phyloP scores from a whole-genome alignment of 177 flowering plant species.

The Vitis hybrid region DNA sequence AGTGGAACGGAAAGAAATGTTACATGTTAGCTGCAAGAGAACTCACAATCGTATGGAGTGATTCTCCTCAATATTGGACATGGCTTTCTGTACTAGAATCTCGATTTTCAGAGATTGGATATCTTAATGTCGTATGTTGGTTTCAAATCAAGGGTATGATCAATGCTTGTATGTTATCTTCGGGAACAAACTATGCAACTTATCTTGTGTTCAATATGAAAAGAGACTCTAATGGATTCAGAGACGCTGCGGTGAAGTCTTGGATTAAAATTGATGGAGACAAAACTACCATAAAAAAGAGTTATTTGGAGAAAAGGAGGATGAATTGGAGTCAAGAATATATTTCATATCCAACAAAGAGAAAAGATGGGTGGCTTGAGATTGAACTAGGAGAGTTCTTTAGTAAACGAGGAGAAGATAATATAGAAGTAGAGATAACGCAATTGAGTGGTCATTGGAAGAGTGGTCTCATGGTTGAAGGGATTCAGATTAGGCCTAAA shows the following conservation, averaged over 20 bases:
- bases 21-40: constrained; percentile 38
- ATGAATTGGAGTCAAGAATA: not conserved
- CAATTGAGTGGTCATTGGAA: too few species aligned
- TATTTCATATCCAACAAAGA: not conserved
- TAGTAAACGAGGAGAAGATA: too few species aligned
- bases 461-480: too few species aligned
- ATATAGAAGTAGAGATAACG: too few species aligned
- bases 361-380: too few species aligned
- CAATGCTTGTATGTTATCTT: constrained; percentile 7
- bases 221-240: constrained; percentile 1
- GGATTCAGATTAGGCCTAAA: too few species aligned
- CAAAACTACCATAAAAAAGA: not conserved
- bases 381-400: too few species aligned
- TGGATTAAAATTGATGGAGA: not conserved
- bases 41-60: constrained; percentile 31
- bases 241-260: not conserved
- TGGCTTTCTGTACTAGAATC: constrained; percentile 25
- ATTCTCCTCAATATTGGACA: constrained; percentile 28
- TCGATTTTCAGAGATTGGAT: constrained; percentile 20
- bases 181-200: constrained; percentile 3
- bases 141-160: constrained; percentile 17
- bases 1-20: constrained; percentile 38
- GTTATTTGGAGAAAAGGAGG: not conserved
- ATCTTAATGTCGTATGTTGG: constrained; percentile 18
- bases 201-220: constrained; percentile 15